Base-by-base conservation (phyloP, 805 yeast genomes). In the Yamadazyma sp. region DNA sequence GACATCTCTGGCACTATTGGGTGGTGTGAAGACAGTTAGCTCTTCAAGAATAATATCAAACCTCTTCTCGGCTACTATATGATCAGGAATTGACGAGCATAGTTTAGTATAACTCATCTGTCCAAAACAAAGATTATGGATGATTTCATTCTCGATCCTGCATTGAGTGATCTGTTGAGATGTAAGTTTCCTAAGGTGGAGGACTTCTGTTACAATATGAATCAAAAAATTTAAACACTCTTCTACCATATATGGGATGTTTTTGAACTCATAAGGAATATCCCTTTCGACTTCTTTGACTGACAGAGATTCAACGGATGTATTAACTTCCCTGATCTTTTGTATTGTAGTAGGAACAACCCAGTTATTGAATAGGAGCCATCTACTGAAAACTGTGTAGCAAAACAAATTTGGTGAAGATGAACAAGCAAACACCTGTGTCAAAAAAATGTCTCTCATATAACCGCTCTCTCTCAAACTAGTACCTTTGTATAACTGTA, bases 381-480 rank as follows among this genome's bases (percentile, higher is more conserved):
- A 91, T 32, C 95, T 68, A 17, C 75, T 69, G 15, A 86, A 58
- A 5, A 84, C 60, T 2, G 84, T 72, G 4, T 73, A 65, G 42
- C 83, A 60, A 1, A 77, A 76, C 4, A 69, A 60, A 36, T 78
- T 69, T 0, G 89, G 81, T 13, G 75, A 66, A 30, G 58, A 55
- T 11, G 65, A 48, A 6, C 74, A 69, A 3, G 75, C 60, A 27
- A 78, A 78, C 42, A 82, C 65, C 45, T 93, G 98, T 1, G 77
- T 67, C 50, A 86, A 63, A 52, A 75, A 84, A 14, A 91, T 54
- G 49, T 93, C 98, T 46, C 95, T 72, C 47, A 79, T 68, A 52
- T 73, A 89, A 0, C 96, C 95, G 41, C 78, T 76, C 44, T 89
- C 97, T 36, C 97, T 68, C 32, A 89, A 69, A 4, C 87, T 84